Evolutionary conservation across 768 basidiomycete genomes (phyloP).

Genomic region (Termitomyces eurrhizus): DNA sequence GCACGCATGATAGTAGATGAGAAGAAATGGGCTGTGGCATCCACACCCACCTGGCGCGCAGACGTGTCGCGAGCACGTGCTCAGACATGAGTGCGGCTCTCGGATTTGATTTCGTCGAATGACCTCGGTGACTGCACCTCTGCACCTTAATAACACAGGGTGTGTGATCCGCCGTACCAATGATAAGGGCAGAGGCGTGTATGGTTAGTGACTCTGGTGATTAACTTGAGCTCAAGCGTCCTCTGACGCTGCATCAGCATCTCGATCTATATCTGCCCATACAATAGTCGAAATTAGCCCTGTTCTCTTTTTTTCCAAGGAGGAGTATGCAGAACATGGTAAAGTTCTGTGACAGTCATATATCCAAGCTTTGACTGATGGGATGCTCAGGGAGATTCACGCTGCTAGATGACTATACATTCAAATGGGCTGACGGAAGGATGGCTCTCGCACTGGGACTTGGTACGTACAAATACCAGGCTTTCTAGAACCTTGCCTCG

Average conservation of each 20-base stretch:
- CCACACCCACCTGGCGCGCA: not conserved
- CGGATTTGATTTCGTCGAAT: constrained; percentile 6
- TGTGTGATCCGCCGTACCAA: constrained; percentile 41
- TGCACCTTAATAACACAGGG: constrained; percentile 42
- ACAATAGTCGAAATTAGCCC: constrained; percentile 84
- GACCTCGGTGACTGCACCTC: constrained; percentile 16
- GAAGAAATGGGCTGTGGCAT: not conserved
- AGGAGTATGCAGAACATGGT: constrained; percentile 68
- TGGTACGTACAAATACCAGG: constrained; percentile 35
- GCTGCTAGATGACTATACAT: constrained; percentile 70
- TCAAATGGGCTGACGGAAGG: constrained; percentile 67
- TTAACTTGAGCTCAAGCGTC: not conserved
- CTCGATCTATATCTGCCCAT: constrained; percentile 48
- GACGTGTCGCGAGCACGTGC: constrained; percentile 17
- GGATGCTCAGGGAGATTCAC: constrained; percentile 41
- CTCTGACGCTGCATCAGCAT: constrained; percentile 31
- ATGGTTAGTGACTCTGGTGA: constrained; percentile 37
- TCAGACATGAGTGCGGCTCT: constrained; percentile 13
- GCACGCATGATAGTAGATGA: constrained; percentile 15
- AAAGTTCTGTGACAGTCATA: constrained; percentile 1
- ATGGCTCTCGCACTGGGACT: constrained; percentile 80
- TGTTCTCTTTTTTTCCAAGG: constrained; percentile 66
- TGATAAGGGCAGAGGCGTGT: constrained; percentile 61
- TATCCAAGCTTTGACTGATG: not conserved
- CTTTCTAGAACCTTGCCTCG: constrained; percentile 1